These are phyloP conservation scores for Pichia sp. DNA, from an alignment of 1,139 yeast genomes.

Conservation along the genomic window DNA sequence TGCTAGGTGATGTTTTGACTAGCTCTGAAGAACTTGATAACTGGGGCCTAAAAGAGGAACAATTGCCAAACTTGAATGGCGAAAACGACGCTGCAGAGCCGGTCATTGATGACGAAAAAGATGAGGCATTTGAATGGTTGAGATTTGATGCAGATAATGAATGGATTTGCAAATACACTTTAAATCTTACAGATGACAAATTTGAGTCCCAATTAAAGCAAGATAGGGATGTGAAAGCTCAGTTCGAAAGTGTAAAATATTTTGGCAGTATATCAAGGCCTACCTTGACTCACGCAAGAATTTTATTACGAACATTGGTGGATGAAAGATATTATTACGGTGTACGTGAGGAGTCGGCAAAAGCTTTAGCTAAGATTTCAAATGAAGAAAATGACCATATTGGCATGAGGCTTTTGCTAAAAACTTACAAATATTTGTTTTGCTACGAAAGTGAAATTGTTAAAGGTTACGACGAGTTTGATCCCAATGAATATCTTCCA, in stretches of 20 bases:
- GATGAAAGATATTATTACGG: slow-evolving; percentile 88
- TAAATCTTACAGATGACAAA: slow-evolving; percentile 94
- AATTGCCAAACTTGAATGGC: slow-evolving; percentile 35
- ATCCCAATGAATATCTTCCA: slow-evolving; percentile 52
- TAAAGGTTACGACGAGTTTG: slow-evolving; percentile 26
- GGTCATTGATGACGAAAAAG: slow-evolving; percentile 34
- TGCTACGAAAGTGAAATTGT: slow-evolving; percentile 48
- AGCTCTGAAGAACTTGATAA: slow-evolving; percentile 54
- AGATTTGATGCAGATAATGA: slow-evolving; percentile 96
- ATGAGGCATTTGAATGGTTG: slow-evolving; percentile 95
- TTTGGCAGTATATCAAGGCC: slow-evolving; percentile 58
- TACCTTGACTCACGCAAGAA: slow-evolving; percentile 64
- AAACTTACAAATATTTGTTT: slow-evolving; percentile 63
- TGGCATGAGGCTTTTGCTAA: slow-evolving; percentile 70
- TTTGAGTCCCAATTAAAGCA: slow-evolving; percentile 88
- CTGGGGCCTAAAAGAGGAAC: slow-evolving; percentile 78
- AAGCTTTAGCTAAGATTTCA: slow-evolving; percentile 67
- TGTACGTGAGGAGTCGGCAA: slow-evolving; percentile 81
- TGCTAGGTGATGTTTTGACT: slow-evolving; percentile 76
- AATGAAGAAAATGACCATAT: slow-evolving; percentile 57
- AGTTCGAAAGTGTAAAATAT: slow-evolving; percentile 73
- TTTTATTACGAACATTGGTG: slow-evolving; percentile 73
- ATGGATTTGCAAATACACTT: slow-evolving; percentile 82
- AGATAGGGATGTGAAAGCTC: slow-evolving; percentile 96
- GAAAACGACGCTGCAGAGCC: slow-evolving; percentile 47